These are phyloP conservation scores for Macroventuria anomochaeta DNA, from an alignment of 2,329 filamentous ascomycete genomes.

Conservation along the genomic window DNA sequence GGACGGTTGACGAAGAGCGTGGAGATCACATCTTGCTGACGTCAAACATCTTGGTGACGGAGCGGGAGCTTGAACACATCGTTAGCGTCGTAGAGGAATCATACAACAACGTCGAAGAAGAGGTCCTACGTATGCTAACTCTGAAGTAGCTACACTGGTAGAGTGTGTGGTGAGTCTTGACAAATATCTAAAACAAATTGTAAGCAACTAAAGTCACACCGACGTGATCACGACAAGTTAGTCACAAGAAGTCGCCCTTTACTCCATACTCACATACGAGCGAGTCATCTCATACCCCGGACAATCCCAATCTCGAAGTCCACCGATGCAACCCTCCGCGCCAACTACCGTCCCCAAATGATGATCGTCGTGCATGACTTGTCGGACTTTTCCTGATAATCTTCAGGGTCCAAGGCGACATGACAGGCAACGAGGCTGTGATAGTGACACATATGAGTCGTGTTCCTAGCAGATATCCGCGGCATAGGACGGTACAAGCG, in stretches of 20 bases:
- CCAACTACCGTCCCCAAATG: not conserved
- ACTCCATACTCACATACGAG: not conserved
- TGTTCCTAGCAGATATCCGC: not conserved
- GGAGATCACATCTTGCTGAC: too few relatives aligned
- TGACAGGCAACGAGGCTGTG: not conserved
- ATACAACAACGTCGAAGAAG: too few relatives aligned
- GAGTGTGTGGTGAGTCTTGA: too few relatives aligned
- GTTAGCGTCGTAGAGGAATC: too few relatives aligned
- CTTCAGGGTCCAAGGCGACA: slow-evolving; percentile 1
- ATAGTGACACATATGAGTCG: not conserved
- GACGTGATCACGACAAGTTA: not conserved
- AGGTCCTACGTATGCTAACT: too few relatives aligned
- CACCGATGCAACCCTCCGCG: not conserved
- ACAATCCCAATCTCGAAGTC: not conserved
- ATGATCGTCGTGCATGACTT: slow-evolving; percentile 5
- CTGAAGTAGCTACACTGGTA: too few relatives aligned
- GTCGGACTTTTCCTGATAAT: not conserved
- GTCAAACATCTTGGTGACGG: too few relatives aligned
- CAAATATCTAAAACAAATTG: too few relatives aligned
- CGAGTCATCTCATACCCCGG: not conserved
- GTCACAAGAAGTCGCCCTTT: not conserved
- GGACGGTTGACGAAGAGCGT: too few relatives aligned
- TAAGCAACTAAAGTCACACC: not conserved
- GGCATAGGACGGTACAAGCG: not conserved
- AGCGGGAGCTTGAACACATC: too few relatives aligned